phyloP scores from a whole-genome alignment of 140 eudicot species.

The Bidens hawaiensis region DNA sequence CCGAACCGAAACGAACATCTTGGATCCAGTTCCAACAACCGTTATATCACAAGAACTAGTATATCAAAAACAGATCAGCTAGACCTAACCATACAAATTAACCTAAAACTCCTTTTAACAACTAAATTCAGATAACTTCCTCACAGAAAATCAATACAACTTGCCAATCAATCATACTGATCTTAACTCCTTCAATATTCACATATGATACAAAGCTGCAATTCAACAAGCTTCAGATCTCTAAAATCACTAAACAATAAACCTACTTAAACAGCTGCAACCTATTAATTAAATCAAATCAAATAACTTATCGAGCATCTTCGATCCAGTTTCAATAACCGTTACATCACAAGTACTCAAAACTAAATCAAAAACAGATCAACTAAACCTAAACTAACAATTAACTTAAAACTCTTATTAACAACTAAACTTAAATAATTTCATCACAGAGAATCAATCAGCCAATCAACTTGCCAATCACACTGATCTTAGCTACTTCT shows the following conservation, averaged over 20 bases:
- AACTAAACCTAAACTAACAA: conserved; percentile 4
- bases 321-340: background rate
- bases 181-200: conserved; percentile 1
- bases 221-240: conserved; percentile 13
- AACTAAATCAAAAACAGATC: conserved; percentile 6
- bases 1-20: background rate
- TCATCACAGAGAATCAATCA: too few species aligned
- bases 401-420: too few species aligned
- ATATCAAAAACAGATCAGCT: too few species aligned
- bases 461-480: background rate
- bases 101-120: too few species aligned
- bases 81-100: too few species aligned
- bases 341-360: conserved; percentile 1
- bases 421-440: too few species aligned
- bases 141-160: background rate
- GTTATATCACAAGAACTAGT: too few species aligned
- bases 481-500: background rate
- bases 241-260: background rate
- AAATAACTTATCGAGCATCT: background rate
- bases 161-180: conserved; percentile 7
- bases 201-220: conserved; percentile 6
- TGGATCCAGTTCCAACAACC: background rate
- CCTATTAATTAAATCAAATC: too few species aligned
- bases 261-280: background rate
- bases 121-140: background rate